These are phyloP conservation scores for Hysterangium stoloniferum DNA, from an alignment of 768 basidiomycete species.

Conservation along the genomic window DNA sequence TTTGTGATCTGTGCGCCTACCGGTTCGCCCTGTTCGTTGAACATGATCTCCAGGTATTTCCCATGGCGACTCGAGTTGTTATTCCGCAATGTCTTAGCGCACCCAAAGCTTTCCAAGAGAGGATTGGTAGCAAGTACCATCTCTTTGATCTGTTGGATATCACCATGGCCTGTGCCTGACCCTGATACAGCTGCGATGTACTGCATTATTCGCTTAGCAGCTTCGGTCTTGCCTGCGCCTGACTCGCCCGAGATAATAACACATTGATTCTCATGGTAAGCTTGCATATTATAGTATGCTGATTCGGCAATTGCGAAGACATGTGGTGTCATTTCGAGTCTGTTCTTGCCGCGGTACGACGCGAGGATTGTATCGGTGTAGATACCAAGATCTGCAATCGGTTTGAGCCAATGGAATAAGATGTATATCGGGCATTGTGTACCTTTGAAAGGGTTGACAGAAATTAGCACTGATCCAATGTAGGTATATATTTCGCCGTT, in stretches of 20 bases:
- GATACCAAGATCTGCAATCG: slow-evolving; percentile 81
- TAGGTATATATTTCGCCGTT: slow-evolving; percentile 98
- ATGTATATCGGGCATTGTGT: slow-evolving; percentile 13
- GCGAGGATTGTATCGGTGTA: slow-evolving; percentile 86
- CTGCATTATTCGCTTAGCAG: slow-evolving; percentile 99
- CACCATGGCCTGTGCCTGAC: slow-evolving; percentile 57
- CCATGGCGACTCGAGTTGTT: slow-evolving; percentile 99
- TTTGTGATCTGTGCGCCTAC: slow-evolving; percentile 98
- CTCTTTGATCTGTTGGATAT: slow-evolving; percentile 97
- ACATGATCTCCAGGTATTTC: slow-evolving; percentile 99
- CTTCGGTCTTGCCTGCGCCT: slow-evolving; percentile 98
- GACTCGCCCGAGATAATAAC: slow-evolving; percentile 99
- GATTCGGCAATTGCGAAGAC: slow-evolving; percentile 97
- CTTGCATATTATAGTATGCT: slow-evolving; percentile 98
- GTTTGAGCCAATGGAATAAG: not conserved
- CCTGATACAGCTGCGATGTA: slow-evolving; percentile 97
- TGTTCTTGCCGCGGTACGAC: slow-evolving; percentile 91
- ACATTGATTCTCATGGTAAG: slow-evolving; percentile 98
- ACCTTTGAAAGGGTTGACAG: slow-evolving; percentile 99
- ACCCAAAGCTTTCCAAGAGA: slow-evolving; percentile 94
- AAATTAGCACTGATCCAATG: slow-evolving; percentile 96
- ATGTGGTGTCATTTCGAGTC: slow-evolving; percentile 96
- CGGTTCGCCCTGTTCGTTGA: slow-evolving; percentile 86
- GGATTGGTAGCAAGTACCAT: slow-evolving; percentile 99
- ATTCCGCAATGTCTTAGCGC: slow-evolving; percentile 97